Conservation (phyloP, 805 yeast genomes). For the Yamadazyma phyllophila region DNA sequence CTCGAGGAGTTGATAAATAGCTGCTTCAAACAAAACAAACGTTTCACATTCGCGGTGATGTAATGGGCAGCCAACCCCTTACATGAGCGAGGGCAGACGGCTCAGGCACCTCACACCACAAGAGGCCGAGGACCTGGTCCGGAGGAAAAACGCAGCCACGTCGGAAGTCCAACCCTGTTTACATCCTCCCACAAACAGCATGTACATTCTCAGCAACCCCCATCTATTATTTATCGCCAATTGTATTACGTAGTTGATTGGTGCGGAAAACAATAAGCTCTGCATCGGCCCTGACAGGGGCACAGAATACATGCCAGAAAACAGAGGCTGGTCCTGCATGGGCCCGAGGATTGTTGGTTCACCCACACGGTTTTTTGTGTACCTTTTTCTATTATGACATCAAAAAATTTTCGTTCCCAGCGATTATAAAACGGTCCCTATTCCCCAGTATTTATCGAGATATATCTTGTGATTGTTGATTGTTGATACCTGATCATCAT, state of each 20-base stretch:
- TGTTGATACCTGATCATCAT: not conserved
- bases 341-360: not conserved
- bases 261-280: not conserved
- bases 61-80: too few relatives aligned
- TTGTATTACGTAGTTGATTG: too few relatives aligned
- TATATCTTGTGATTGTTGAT: not conserved
- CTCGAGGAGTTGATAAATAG: too few relatives aligned
- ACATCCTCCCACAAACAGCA: not conserved
- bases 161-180: not conserved
- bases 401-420: not conserved
- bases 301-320: not conserved
- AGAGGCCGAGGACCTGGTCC: too few relatives aligned
- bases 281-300: slow-evolving; percentile 2
- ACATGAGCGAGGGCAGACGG: too few relatives aligned
- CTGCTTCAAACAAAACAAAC: too few relatives aligned
- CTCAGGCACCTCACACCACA: too few relatives aligned
- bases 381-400: slow-evolving; percentile 1
- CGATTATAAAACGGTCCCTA: not conserved
- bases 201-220: not conserved
- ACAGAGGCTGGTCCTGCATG: not conserved
- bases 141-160: too few relatives aligned
- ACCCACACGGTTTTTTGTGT: not conserved
- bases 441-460: not conserved
- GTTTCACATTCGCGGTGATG: too few relatives aligned
- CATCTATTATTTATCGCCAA: not conserved